phyloP scores from a whole-genome alignment of 352 stramenopile genomes.

The Phytophthora palmivora region DNA sequence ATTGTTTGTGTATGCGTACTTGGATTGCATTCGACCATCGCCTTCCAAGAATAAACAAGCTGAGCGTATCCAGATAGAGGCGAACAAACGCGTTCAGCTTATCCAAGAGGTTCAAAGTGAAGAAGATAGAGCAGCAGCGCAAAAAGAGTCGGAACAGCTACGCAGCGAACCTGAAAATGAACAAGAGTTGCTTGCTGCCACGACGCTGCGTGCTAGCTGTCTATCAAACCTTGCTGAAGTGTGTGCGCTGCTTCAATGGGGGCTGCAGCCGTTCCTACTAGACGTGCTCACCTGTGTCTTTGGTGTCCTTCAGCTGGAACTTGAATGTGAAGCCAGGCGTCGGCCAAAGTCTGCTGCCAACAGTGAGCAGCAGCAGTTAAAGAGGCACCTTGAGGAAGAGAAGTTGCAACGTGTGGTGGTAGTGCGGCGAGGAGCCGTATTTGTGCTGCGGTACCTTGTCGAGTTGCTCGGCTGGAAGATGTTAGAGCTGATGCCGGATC shows the following conservation, averaged over 20 bases:
- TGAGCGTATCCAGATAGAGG: slow-evolving; percentile 23
- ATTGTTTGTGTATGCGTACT: slow-evolving; percentile 80
- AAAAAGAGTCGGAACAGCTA: not conserved
- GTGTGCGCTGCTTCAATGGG: slow-evolving; percentile 75
- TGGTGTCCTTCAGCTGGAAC: slow-evolving; percentile 80
- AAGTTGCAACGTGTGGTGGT: slow-evolving; percentile 49
- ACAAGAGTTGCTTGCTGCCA: slow-evolving; percentile 44
- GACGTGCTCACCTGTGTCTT: slow-evolving; percentile 85
- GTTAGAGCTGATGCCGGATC: slow-evolving; percentile 74
- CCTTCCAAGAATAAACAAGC: slow-evolving; percentile 8
- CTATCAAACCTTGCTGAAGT: slow-evolving; percentile 91
- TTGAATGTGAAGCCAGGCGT: slow-evolving; percentile 37
- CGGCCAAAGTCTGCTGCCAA: slow-evolving; percentile 14
- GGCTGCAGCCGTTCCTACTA: slow-evolving; percentile 69
- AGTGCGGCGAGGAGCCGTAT: slow-evolving; percentile 79
- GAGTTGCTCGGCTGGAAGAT: slow-evolving; percentile 81
- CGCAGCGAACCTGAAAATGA: slow-evolving; percentile 20
- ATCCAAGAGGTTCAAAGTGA: slow-evolving; percentile 57
- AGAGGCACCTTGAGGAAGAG: slow-evolving; percentile 31
- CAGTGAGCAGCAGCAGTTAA: slow-evolving; percentile 20
- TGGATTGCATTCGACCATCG: slow-evolving; percentile 75
- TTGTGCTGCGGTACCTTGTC: slow-evolving; percentile 79
- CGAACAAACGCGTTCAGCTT: slow-evolving; percentile 49
- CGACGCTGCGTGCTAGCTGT: slow-evolving; percentile 83
- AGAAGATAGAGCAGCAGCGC: slow-evolving; percentile 6